These are phyloP conservation scores for Botrytis byssoidea DNA, from an alignment of 2,329 filamentous ascomycete species.

Conservation along the genomic window DNA sequence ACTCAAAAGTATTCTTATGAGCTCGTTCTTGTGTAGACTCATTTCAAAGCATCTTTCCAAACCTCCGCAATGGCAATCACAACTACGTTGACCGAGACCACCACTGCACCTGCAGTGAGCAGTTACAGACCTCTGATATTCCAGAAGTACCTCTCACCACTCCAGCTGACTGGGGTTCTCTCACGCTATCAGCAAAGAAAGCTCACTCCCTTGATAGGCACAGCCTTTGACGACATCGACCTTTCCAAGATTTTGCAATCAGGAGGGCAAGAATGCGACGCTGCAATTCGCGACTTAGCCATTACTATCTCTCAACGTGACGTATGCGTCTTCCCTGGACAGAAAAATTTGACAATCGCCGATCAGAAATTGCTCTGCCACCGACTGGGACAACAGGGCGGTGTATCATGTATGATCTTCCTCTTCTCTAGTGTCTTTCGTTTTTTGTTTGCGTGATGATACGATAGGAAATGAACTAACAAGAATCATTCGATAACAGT, in stretches of 20 bases:
- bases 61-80: not conserved
- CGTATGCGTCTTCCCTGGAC: conserved; percentile 50
- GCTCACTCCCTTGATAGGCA: no score
- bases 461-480: not conserved
- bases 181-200: conserved; percentile 47
- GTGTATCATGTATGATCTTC: conserved; percentile 43
- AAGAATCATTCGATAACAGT: conserved; percentile 8
- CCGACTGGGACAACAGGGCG: conserved; percentile 58
- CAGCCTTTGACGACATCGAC: no score
- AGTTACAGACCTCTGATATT: not conserved
- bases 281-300: no score
- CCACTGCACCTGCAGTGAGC: not conserved
- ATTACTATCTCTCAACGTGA: conserved; percentile 47
- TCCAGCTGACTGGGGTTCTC: conserved; percentile 16
- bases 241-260: no score
- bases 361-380: conserved; percentile 50
- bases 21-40: not conserved
- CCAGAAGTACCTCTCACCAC: not conserved
- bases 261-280: no score
- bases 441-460: not conserved
- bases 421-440: not conserved
- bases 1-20: not conserved
- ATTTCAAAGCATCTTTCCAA: conserved; percentile 2
- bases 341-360: conserved; percentile 47
- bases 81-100: not conserved